Percentiles rank a stretch among this genome's conserved stretches.
phyloP scores from a whole-genome alignment of 169 alveolate genomes.

The Condylostoma magnum region DNA sequence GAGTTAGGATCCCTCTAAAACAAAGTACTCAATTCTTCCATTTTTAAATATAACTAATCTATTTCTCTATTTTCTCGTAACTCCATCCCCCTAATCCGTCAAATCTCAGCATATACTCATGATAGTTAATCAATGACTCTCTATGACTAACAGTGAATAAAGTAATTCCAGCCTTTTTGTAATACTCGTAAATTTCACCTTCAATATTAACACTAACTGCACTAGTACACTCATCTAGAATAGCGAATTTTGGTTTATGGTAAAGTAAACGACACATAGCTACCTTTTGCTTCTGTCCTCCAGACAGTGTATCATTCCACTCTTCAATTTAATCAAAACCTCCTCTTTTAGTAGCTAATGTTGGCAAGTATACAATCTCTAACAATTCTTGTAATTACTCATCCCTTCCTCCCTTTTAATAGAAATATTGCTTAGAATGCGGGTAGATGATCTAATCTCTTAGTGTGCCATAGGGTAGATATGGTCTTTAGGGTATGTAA shows the following conservation, averaged over 20 bases:
- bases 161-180: slow-evolving; percentile 70
- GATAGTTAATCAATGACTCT: slow-evolving; percentile 74
- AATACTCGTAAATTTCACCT: slow-evolving; percentile 65
- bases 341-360: slow-evolving; percentile 64
- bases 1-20: slow-evolving; percentile 2
- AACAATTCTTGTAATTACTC: slow-evolving; percentile 54
- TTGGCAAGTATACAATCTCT: slow-evolving; percentile 62
- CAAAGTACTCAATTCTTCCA: not conserved
- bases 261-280: slow-evolving; percentile 88
- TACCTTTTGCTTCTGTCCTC: slow-evolving; percentile 90
- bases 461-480: slow-evolving; percentile 81
- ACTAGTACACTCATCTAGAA: slow-evolving; percentile 85
- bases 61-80: not conserved
- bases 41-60: not conserved
- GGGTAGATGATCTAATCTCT: slow-evolving; percentile 85
- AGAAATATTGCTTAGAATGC: slow-evolving; percentile 52
- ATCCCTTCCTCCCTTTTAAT: slow-evolving; percentile 50
- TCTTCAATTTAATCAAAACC: slow-evolving; percentile 54
- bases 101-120: slow-evolving; percentile 71
- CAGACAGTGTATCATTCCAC: slow-evolving; percentile 79
- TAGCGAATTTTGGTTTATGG: slow-evolving; percentile 79
- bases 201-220: slow-evolving; percentile 83
- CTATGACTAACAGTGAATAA: slow-evolving; percentile 85
- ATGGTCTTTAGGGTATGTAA: slow-evolving; percentile 89
- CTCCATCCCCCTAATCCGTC: slow-evolving; percentile 61